Conservation (phyloP, 208 protist genomes). For the Novymonas esmeraldas region DNA sequence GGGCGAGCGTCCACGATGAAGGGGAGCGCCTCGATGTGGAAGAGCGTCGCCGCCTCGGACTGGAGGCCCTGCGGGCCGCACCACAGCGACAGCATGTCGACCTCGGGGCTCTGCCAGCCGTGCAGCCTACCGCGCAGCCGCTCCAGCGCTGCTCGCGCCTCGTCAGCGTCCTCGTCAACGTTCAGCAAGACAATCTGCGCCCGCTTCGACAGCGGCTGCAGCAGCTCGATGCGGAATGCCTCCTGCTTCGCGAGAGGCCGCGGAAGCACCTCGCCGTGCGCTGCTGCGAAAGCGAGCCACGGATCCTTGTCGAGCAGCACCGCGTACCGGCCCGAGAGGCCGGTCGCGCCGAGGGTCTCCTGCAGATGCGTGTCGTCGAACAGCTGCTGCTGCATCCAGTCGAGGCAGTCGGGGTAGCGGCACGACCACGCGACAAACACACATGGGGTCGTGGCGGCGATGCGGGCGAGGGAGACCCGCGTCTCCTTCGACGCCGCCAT, state of each 20-base stretch:
- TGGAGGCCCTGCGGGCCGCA: slow-evolving; percentile 68
- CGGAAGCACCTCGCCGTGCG: slow-evolving; percentile 46
- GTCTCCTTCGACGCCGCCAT: slow-evolving; percentile 52
- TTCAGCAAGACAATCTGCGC: slow-evolving; percentile 86
- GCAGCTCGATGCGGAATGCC: slow-evolving; percentile 28
- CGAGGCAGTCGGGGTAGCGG: slow-evolving; percentile 53
- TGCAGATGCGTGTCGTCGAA: slow-evolving; percentile 53
- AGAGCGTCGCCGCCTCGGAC: slow-evolving; percentile 60
- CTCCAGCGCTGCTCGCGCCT: slow-evolving; percentile 38
- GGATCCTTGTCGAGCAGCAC: slow-evolving; percentile 54
- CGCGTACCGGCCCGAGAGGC: slow-evolving; percentile 30
- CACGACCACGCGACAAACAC: slow-evolving; percentile 82
- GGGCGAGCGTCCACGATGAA: slow-evolving; percentile 62
- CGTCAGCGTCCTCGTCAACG: slow-evolving; percentile 59
- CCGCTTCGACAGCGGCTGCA: slow-evolving; percentile 52
- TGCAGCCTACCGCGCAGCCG: slow-evolving; percentile 30
- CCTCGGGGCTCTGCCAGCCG: slow-evolving; percentile 70
- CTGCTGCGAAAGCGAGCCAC: slow-evolving; percentile 60
- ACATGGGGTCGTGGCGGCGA: slow-evolving; percentile 63
- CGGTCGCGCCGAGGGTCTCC: slow-evolving; percentile 28
- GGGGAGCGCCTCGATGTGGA: slow-evolving; percentile 61
- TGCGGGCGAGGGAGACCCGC: slow-evolving; percentile 56
- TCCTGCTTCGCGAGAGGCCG: slow-evolving; percentile 20
- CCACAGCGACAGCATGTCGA: slow-evolving; percentile 80
- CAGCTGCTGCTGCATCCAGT: slow-evolving; percentile 63